Evolutionary conservation across 2,329 filamentous ascomycete species (phyloP).

Genomic region (Aphanocladium album): DNA sequence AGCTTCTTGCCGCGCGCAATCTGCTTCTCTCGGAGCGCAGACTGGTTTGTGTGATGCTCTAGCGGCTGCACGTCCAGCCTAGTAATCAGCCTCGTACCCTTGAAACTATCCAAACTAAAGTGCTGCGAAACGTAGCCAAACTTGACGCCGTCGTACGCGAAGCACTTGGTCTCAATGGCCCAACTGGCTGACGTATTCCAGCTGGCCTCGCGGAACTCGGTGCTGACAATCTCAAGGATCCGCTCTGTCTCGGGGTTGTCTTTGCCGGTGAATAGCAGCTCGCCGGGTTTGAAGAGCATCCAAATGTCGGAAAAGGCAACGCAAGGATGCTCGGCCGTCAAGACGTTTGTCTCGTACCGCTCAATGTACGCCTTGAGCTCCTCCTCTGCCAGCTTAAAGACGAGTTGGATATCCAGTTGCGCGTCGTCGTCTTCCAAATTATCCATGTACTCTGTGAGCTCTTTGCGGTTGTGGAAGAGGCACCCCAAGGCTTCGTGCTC

Average conservation of each 20-base stretch:
- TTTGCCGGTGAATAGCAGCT: background rate
- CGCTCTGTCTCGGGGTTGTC: background rate
- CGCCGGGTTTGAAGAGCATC: slow-evolving; percentile 6
- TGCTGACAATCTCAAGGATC: background rate
- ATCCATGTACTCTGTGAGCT: background rate
- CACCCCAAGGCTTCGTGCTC: background rate
- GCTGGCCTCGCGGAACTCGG: background rate
- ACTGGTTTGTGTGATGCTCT: background rate
- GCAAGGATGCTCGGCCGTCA: background rate
- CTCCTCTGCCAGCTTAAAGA: background rate
- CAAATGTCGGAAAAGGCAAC: background rate
- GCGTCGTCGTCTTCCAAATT: background rate
- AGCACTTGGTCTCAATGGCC: background rate
- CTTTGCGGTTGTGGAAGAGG: background rate
- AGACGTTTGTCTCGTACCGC: background rate
- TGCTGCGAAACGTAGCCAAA: background rate
- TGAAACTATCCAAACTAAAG: background rate
- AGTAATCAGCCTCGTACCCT: background rate
- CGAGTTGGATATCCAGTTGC: background rate
- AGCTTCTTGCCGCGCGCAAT: background rate
- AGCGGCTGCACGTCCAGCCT: background rate
- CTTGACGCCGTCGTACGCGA: background rate
- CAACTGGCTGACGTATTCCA: background rate
- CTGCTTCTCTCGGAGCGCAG: background rate
- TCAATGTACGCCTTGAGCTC: slow-evolving; percentile 2